Percentiles rank a stretch among this genome's conserved stretches.
Evolutionary conservation across 1,284 basidiomycete genomes (phyloP).

Genomic region (Fomitopsis betulina): DNA sequence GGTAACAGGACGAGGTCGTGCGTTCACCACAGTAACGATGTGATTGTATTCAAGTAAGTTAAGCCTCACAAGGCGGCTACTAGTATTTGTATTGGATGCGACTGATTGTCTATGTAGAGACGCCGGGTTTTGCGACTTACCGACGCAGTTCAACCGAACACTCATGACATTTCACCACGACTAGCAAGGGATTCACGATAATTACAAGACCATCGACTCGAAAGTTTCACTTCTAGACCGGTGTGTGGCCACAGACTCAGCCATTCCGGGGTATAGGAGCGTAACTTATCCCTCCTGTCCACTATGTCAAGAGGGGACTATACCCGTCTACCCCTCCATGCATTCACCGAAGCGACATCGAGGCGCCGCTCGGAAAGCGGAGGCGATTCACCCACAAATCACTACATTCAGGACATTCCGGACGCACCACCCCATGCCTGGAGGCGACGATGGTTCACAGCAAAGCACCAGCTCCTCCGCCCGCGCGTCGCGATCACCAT

Average conservation of each 20-base stretch:
- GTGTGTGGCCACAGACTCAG: conserved; percentile 87
- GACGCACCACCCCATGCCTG: conserved; percentile 1
- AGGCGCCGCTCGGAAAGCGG: conserved; percentile 4
- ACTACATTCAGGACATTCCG: not conserved
- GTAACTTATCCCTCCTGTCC: not conserved
- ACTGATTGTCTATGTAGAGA: too few relatives aligned
- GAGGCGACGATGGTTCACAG: conserved; percentile 5
- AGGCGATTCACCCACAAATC: not conserved
- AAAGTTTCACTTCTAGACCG: too few relatives aligned
- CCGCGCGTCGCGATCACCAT: conserved; percentile 15
- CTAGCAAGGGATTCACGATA: too few relatives aligned
- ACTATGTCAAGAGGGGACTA: conserved; percentile 14
- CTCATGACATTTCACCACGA: too few relatives aligned
- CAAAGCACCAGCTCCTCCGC: conserved; percentile 7
- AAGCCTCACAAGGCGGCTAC: too few relatives aligned
- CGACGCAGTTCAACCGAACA: too few relatives aligned
- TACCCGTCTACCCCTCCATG: conserved; percentile 10
- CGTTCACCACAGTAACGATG: too few relatives aligned
- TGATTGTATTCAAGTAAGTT: too few relatives aligned
- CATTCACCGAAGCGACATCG: conserved; percentile 7
- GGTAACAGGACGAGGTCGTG: too few relatives aligned
- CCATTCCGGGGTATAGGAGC: conserved; percentile 79
- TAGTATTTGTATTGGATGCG: too few relatives aligned
- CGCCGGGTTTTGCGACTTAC: too few relatives aligned
- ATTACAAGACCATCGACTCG: too few relatives aligned